phyloP scores from a whole-genome alignment of 805 yeast genomes.

The Candida awuae region DNA sequence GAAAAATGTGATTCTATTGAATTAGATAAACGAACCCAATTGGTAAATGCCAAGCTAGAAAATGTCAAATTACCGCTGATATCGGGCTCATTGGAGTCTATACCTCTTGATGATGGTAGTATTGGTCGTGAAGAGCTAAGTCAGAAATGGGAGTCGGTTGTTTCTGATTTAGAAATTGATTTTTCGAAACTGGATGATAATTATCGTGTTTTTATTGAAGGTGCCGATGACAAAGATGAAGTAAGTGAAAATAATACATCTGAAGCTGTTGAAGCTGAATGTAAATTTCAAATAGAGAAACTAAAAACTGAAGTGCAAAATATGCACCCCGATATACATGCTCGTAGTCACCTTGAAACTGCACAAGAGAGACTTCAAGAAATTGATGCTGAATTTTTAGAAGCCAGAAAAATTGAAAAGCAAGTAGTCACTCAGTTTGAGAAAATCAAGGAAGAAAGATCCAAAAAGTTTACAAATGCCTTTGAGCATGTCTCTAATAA shows the following conservation, averaged over 20 bases:
- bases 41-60: conserved; percentile 70
- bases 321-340: conserved; percentile 76
- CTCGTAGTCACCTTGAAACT: conserved; percentile 65
- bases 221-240: conserved; percentile 43
- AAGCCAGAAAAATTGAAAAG: conserved; percentile 54
- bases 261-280: conserved; percentile 18
- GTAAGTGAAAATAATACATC: conserved; percentile 31
- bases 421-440: conserved; percentile 48
- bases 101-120: conserved; percentile 47
- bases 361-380: conserved; percentile 53
- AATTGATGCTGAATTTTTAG: conserved; percentile 56
- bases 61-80: conserved; percentile 54
- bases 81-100: conserved; percentile 50
- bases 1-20: conserved; percentile 48
- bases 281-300: conserved; percentile 30
- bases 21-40: conserved; percentile 47
- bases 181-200: conserved; percentile 40
- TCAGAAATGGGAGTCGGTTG: conserved; percentile 25
- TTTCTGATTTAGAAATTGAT: conserved; percentile 47
- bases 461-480: conserved; percentile 57
- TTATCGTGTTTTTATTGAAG: conserved; percentile 24
- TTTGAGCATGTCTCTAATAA: conserved; percentile 66
- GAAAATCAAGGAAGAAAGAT: conserved; percentile 51
- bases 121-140: conserved; percentile 26
- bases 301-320: conserved; percentile 31